phyloP scores from a whole-genome alignment of 1,139 yeast species.

The Yamadazyma trypodendri region DNA sequence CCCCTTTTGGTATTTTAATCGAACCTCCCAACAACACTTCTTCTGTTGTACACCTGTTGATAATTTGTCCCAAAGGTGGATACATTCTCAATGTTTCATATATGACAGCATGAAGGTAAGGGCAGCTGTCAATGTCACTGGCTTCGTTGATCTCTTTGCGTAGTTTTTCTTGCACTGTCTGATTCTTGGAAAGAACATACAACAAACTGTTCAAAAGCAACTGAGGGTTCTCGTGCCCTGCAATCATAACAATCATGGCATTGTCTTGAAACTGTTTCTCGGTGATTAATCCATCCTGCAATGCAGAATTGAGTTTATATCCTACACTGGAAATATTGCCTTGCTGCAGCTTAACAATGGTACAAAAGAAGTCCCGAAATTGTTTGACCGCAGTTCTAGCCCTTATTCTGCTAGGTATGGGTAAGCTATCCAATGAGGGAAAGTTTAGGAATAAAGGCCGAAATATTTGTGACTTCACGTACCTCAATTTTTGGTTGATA shows the following conservation, averaged over 20 bases:
- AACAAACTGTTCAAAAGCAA: slow-evolving; percentile 49
- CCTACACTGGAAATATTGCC: slow-evolving; percentile 18
- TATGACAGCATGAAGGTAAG: slow-evolving; percentile 30
- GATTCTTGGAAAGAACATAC: slow-evolving; percentile 45
- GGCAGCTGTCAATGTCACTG: slow-evolving; percentile 8
- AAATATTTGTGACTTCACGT: slow-evolving; percentile 54
- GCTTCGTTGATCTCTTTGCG: slow-evolving; percentile 15
- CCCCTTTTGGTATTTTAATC: slow-evolving; percentile 51
- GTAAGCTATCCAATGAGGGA: slow-evolving; percentile 51
- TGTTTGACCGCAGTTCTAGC: slow-evolving; percentile 44
- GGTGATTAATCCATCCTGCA: slow-evolving; percentile 33
- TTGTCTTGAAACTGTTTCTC: slow-evolving; percentile 54
- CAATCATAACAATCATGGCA: slow-evolving; percentile 55
- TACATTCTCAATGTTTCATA: slow-evolving; percentile 53
- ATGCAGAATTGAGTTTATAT: slow-evolving; percentile 37
- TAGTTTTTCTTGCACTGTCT: slow-evolving; percentile 33
- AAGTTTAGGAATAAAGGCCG: slow-evolving; percentile 55
- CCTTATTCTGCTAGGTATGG: slow-evolving; percentile 46
- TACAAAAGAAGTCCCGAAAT: slow-evolving; percentile 37
- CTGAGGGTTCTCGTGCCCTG: slow-evolving; percentile 68
- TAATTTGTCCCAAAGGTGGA: slow-evolving; percentile 61
- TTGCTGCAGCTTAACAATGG: slow-evolving; percentile 18
- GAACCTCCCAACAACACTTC: slow-evolving; percentile 37
- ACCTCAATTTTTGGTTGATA: slow-evolving; percentile 40
- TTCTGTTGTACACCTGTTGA: slow-evolving; percentile 47